phyloP scores from a whole-genome alignment of 176 grass and related monocot genomes.

The Oryza glaberrima region DNA sequence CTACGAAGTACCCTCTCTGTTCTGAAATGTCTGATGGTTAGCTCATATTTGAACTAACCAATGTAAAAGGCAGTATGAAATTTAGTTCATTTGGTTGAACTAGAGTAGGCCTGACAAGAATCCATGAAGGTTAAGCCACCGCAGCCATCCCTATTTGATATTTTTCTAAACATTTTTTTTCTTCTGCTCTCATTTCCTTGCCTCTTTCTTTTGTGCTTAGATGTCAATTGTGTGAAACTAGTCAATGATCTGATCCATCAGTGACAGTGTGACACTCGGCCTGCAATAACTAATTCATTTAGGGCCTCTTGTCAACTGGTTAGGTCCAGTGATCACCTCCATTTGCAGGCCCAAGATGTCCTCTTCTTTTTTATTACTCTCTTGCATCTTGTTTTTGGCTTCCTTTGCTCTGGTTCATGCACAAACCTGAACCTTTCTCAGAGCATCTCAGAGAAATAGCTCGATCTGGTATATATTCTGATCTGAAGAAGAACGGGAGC shows the following conservation, averaged over 20 bases:
- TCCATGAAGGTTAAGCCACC: too few species aligned
- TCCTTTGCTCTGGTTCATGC: background rate
- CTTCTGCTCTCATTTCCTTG: too few species aligned
- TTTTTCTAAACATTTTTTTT: too few species aligned
- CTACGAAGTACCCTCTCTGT: too few species aligned
- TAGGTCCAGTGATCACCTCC: background rate
- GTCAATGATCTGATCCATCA: background rate
- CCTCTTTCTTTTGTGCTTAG: too few species aligned
- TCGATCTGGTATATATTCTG: background rate
- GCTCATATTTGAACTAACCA: too few species aligned
- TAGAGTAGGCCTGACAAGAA: too few species aligned
- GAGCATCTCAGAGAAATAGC: background rate
- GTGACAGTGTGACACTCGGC: background rate
- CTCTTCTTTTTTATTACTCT: background rate
- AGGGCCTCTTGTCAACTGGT: background rate
- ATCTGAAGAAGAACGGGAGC: constrained; percentile 27
- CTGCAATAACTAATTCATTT: background rate
- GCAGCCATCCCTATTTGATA: too few species aligned
- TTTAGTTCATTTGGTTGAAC: too few species aligned
- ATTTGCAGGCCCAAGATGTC: constrained; percentile 6
- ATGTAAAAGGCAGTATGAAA: too few species aligned
- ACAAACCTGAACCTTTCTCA: background rate
- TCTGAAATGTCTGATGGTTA: too few species aligned
- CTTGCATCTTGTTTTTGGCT: background rate
- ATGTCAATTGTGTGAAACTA: too few species aligned